phyloP scores from a whole-genome alignment of 2,329 filamentous ascomycete genomes.

The Colletotrichum zoysiae region DNA sequence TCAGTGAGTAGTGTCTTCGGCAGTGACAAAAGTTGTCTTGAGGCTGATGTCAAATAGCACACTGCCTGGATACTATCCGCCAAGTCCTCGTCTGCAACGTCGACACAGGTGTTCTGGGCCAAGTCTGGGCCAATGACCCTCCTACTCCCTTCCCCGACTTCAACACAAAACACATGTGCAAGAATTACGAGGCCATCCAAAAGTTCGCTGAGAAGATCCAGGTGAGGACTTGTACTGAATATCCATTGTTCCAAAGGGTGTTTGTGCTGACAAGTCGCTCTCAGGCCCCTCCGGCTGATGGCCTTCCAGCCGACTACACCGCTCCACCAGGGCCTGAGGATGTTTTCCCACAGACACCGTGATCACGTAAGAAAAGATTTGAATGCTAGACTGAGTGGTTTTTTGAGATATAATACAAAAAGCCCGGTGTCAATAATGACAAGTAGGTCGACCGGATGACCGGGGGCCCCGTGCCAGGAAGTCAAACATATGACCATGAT shows the following conservation, averaged over 20 bases:
- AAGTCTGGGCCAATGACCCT: constrained; percentile 67
- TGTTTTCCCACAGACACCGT: constrained; percentile 27
- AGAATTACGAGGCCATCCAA: constrained; percentile 66
- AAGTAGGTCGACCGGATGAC: neutral
- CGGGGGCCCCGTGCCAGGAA: neutral
- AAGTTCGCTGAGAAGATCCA: constrained; percentile 68
- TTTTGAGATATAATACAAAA: neutral
- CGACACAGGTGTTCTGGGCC: constrained; percentile 70
- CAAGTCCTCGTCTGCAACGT: constrained; percentile 74
- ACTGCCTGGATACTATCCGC: constrained; percentile 72
- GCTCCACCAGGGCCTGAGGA: constrained; percentile 17
- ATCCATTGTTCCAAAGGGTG: no score
- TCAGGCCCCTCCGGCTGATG: constrained; percentile 28
- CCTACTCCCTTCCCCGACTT: constrained; percentile 70
- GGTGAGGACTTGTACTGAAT: constrained; percentile 43
- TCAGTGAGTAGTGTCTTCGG: constrained; percentile 58
- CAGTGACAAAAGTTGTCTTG: fast-evolving
- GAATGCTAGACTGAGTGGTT: no score
- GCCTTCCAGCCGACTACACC: constrained; percentile 26
- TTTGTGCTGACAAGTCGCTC: neutral
- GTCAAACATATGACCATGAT: neutral
- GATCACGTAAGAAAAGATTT: neutral
- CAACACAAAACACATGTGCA: constrained; percentile 70
- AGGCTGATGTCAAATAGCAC: constrained; percentile 52
- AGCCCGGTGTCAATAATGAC: no score